Evolutionary conservation across 2,329 filamentous ascomycete genomes (phyloP), one percentile per base, ranked within the genome.

Genomic region (Zalaria obscura): DNA sequence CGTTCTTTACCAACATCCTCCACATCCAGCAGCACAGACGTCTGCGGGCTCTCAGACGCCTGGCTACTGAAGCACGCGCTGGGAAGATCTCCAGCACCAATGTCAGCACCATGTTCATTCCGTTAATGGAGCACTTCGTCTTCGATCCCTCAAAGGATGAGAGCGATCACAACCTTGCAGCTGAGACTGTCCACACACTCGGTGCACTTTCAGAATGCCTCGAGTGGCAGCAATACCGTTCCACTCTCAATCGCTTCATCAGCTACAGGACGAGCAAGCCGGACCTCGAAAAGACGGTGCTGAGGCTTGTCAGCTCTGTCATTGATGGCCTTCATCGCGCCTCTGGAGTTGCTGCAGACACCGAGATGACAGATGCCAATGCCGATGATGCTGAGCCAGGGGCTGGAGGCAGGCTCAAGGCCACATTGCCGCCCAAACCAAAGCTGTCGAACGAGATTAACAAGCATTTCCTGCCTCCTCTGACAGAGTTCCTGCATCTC

Each of bases 1-100:
- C 84, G 1, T 95, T 98, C 66, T 98, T 96, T 67, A 83, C 76
- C 60, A 93, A 96, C 52, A 78, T 96, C 36, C 67, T 96, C 31
- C 88, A 91, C 54, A 89, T 93, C 38, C 87, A 93, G 40, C 80
- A 87, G 31, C 80, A 91, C 45, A 79, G 85, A 48, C 83, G 93
- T 53, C 70, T 93, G 41, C 81, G 88, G 50, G 88, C 91, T 3
- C 67, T 98, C 32, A 78, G 83, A 45, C 73, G 85, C 43, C 68
- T 98, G 8, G 78, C 83, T 42, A 66, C 72, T 5, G 80, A 81
- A 47, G 83, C 84, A 42, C 60, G 67, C 6, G 70, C 71, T 42
- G 70, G 74, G 8, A 69, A 76, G 38, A 67, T 98, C 45, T 73
- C 73, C 46, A 83, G 84, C 52, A 76, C 77, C 40, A 93, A 93